phyloP scores from a whole-genome alignment of 345 rosid genomes.

The Mallotus nudiflorus region DNA sequence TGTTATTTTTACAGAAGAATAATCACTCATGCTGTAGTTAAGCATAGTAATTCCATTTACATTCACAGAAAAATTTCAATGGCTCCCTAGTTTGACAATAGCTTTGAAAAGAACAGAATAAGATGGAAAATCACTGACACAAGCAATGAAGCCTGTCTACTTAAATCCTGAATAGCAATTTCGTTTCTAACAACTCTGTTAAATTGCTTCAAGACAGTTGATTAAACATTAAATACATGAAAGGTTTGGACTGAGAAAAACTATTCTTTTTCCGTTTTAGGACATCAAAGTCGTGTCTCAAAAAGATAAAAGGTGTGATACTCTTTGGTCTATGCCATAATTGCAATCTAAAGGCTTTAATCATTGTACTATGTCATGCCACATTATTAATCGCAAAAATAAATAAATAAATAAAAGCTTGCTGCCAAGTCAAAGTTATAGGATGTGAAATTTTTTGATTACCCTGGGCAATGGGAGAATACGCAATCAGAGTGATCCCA shows the following conservation, averaged over 20 bases:
- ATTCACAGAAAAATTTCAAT: too few species aligned
- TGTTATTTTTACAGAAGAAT: not conserved
- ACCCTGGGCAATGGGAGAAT: constrained; percentile 97
- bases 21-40: too few species aligned
- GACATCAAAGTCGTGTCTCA: not conserved
- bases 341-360: not conserved
- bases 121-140: not conserved
- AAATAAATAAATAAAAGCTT: not conserved
- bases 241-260: not conserved
- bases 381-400: not conserved
- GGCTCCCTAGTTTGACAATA: too few species aligned
- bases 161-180: not conserved
- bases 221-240: too few species aligned
- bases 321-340: not conserved
- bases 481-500: constrained; percentile 90
- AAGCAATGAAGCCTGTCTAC: not conserved
- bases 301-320: too few species aligned
- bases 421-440: constrained; percentile 10
- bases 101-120: not conserved
- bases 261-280: not conserved
- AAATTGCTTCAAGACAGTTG: not conserved
- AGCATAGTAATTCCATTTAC: too few species aligned
- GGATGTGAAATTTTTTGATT: not conserved
- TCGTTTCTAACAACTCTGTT: too few species aligned
- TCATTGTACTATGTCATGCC: not conserved